These are phyloP conservation scores for Coemansia sp. DNA, from an alignment of 192 early-diverging fungal species.

Conservation along the genomic window DNA sequence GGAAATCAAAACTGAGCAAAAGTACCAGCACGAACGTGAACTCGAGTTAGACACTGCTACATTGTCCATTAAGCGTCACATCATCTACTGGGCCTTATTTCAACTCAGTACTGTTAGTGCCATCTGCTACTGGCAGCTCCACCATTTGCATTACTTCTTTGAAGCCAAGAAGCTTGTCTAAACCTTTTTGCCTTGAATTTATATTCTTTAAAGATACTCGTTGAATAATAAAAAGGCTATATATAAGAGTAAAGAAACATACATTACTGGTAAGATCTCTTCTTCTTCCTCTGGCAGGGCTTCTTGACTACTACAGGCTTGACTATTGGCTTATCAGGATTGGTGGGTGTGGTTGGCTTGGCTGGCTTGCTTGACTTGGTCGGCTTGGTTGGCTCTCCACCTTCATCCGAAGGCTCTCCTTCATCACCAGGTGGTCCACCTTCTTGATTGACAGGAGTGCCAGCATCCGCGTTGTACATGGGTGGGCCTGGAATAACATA, in stretches of 20 bases:
- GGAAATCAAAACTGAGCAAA: constrained; percentile 87
- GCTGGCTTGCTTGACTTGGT: no score
- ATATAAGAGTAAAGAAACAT: background rate
- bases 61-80: constrained; percentile 80
- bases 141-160: constrained; percentile 85
- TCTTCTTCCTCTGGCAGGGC: background rate
- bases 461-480: background rate
- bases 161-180: constrained; percentile 86
- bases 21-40: constrained; percentile 91
- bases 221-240: background rate
- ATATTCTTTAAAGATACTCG: no score
- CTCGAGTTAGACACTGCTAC: constrained; percentile 87
- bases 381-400: no score
- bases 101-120: constrained; percentile 80
- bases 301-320: no score
- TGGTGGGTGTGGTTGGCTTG: background rate
- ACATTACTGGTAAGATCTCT: background rate
- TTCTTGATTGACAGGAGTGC: background rate
- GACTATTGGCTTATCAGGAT: background rate
- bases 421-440: background rate
- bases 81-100: constrained; percentile 85
- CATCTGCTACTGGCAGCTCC: constrained; percentile 86
- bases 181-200: no score
- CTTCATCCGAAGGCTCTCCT: background rate
- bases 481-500: background rate